Evolutionary conservation across 495 filamentous ascomycete species (phyloP), one percentile per base, ranked within the genome.

Genomic region (Penicillium cataractarum): DNA sequence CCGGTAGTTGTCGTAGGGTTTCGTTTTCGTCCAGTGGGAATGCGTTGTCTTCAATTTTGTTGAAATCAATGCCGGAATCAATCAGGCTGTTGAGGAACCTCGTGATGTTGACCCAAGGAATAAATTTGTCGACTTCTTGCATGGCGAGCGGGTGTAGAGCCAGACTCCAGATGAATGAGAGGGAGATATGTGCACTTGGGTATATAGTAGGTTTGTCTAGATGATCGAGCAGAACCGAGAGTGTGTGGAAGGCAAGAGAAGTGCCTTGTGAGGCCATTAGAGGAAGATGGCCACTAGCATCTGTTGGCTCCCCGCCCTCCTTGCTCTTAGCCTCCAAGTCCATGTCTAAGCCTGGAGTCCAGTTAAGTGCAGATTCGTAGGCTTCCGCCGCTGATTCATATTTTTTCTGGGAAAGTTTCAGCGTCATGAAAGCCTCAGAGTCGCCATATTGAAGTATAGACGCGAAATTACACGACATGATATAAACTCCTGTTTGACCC

Each of bases 31-130:
- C 78, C 6, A 80, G 70, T 0, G 85, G 88, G 50, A 91, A 89
- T 0, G 65, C 64, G 37, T 80, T 69, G 31, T 69, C 67, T 51
- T 87, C 83, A 33, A 89, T 76, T 1, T 80, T 80, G 13, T 71
- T 61, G 50, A 79, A 76, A 51, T 78, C 58, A 15, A 68, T 72
- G 17, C 80, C 74, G 19, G 67, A 78, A 4, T 75, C 76, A 7
- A 77, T 65, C 10, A 95, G 77, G 13, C 77, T 83, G 75, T 92
- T 96, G 1, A 96, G 78, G 66, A 87, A 88, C 3, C 63, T 53
- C n/a, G 83, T 83, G 19, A 92, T 73, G 24, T 80, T 65, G 32
- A 76, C 74, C 92, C 92, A 96, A 0, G 91, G 91, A 52, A 95
- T 83, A 19, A 82, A 71, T 12, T 68, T 71, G 62, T 86, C 82